phyloP scores from a whole-genome alignment of 805 yeast species.

The Kodamaea kaohsiungensis region DNA sequence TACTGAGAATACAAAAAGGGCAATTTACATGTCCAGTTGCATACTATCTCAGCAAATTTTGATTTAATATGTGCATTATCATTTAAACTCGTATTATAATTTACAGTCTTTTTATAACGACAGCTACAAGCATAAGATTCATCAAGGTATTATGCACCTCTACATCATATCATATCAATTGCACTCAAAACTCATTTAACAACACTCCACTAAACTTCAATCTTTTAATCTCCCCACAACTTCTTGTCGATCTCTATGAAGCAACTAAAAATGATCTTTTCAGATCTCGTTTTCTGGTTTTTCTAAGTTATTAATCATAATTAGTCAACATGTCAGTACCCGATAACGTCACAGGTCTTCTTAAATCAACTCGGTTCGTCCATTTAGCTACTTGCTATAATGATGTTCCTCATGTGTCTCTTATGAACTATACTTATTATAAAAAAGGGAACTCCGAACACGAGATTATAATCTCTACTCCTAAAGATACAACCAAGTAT shows the following conservation, averaged over 20 bases:
- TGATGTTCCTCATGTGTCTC: conserved; percentile 78
- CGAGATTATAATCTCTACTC: conserved; percentile 67
- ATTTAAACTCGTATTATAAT: too few relatives aligned
- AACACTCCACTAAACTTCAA: too few relatives aligned
- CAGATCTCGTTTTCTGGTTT: background rate
- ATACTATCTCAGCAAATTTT: too few relatives aligned
- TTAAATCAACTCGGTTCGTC: conserved; percentile 65
- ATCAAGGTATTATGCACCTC: too few relatives aligned
- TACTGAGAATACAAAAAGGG: too few relatives aligned
- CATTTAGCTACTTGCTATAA: conserved; percentile 83
- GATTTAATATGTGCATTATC: too few relatives aligned
- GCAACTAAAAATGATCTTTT: background rate
- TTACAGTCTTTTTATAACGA: too few relatives aligned
- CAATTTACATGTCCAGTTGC: too few relatives aligned
- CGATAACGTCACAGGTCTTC: conserved; percentile 40
- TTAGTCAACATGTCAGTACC: conserved; percentile 25
- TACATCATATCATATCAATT: background rate
- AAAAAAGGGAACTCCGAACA: conserved; percentile 39
- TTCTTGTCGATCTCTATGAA: background rate
- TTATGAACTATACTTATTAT: conserved; percentile 85
- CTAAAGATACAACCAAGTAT: conserved; percentile 70
- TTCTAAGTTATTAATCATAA: background rate
- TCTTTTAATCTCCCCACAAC: too few relatives aligned
- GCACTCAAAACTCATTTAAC: too few relatives aligned
- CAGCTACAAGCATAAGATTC: too few relatives aligned